Conservation (phyloP, 2,329 filamentous ascomycete genomes). For the Hypoxylon sp. region DNA sequence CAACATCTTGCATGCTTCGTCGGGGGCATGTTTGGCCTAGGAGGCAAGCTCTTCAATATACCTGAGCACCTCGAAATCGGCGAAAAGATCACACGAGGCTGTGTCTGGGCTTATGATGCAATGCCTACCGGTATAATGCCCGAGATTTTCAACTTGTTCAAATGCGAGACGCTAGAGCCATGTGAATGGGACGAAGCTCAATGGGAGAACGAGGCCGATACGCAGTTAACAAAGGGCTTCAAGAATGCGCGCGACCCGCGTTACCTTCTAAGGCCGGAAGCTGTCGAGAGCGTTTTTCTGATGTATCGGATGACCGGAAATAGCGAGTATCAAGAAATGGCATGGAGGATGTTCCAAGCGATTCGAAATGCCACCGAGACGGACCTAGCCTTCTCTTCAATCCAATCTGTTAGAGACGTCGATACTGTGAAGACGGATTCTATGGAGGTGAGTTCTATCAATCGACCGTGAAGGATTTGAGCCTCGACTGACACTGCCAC, state of each 20-base stretch:
- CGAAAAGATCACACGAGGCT: slow-evolving; percentile 67
- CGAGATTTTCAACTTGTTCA: slow-evolving; percentile 65
- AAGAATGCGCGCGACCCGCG: slow-evolving; percentile 67
- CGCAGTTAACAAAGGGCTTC: slow-evolving; percentile 70
- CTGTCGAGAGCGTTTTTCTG: slow-evolving; percentile 69
- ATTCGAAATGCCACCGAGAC: slow-evolving; percentile 64
- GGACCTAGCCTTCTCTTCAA: slow-evolving; percentile 64
- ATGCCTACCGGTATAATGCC: slow-evolving; percentile 73
- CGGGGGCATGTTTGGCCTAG: slow-evolving; percentile 65
- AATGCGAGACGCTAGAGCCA: slow-evolving; percentile 58
- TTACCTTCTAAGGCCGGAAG: slow-evolving; percentile 67
- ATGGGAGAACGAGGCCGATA: slow-evolving; percentile 48
- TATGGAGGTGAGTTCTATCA: slow-evolving; percentile 45
- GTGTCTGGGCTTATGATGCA: slow-evolving; percentile 70
- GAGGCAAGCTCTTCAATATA: slow-evolving; percentile 62
- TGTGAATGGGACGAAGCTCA: slow-evolving; percentile 62
- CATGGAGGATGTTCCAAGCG: slow-evolving; percentile 68
- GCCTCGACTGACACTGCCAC: slow-evolving; percentile 60
- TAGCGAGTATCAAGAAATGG: slow-evolving; percentile 63
- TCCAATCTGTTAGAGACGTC: slow-evolving; percentile 65
- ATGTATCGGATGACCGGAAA: slow-evolving; percentile 68
- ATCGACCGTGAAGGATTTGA: background rate
- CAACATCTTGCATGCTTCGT: slow-evolving; percentile 65
- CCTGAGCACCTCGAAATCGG: slow-evolving; percentile 64
- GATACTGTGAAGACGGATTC: slow-evolving; percentile 59